Evolutionary conservation across 176 grass and related monocot species (phyloP).

Genomic region (Tillandsia leiboldiana): DNA sequence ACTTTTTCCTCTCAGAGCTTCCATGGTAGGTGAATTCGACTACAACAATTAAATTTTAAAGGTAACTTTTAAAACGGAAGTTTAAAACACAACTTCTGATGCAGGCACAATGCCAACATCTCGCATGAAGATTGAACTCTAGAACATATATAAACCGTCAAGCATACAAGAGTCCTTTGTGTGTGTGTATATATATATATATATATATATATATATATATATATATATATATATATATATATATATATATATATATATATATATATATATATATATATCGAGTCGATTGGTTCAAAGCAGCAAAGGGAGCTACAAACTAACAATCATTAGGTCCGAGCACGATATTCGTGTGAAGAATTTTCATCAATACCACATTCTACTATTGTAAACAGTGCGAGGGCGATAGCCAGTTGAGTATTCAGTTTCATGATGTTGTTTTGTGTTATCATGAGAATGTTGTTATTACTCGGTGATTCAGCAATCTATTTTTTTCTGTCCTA

Average conservation of each 20-base stretch:
- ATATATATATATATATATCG: neutral
- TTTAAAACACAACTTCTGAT: neutral
- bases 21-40: neutral
- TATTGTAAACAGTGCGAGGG: neutral
- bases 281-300: neutral
- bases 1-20: neutral
- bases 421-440: neutral
- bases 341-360: neutral
- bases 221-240: neutral
- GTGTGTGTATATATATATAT: neutral
- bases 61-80: neutral
- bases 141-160: neutral
- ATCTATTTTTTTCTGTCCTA: neutral
- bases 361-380: slow-evolving; percentile 1
- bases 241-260: neutral
- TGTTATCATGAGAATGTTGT: slow-evolving; percentile 8
- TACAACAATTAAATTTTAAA: neutral
- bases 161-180: neutral
- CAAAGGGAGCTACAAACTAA: slow-evolving; percentile 9
- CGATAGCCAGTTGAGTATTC: neutral
- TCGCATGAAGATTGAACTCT: slow-evolving; percentile 20
- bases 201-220: neutral
- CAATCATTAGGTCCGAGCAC: neutral
- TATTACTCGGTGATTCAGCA: neutral
- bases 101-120: slow-evolving; percentile 1